Evolutionary conservation across 805 yeast genomes (phyloP).

Genomic region (Nakazawaea pomicola): DNA sequence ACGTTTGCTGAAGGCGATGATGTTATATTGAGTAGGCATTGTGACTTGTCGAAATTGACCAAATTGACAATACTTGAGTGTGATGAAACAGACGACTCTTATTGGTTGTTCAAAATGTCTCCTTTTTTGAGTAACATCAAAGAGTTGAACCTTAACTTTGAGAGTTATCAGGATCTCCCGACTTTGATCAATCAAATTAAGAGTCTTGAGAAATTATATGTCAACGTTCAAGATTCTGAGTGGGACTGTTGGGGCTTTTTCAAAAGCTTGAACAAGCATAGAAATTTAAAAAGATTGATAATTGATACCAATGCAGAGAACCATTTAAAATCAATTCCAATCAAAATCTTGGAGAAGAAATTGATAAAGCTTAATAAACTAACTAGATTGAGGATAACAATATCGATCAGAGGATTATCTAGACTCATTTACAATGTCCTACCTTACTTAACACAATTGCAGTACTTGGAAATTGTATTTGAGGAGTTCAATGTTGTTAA

Average conservation of each 20-base stretch:
- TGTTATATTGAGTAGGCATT: constrained; percentile 7
- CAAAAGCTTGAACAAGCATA: constrained; percentile 12
- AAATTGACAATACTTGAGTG: constrained; percentile 17
- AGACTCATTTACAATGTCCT: constrained; percentile 9
- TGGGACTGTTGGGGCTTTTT: constrained; percentile 7
- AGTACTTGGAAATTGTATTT: constrained; percentile 18
- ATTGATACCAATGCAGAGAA: constrained; percentile 16
- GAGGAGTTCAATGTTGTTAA: constrained; percentile 16
- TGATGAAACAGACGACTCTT: constrained; percentile 13
- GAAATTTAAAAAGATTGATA: constrained; percentile 15
- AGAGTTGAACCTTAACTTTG: constrained; percentile 17
- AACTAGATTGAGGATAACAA: constrained; percentile 17
- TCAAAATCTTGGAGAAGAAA: constrained; percentile 10
- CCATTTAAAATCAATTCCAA: constrained; percentile 10
- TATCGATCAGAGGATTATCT: constrained; percentile 13
- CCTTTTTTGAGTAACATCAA: constrained; percentile 14
- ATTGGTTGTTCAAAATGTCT: constrained; percentile 11
- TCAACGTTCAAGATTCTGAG: constrained; percentile 13
- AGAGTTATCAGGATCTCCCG: constrained; percentile 18
- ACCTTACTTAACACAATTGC: constrained; percentile 9
- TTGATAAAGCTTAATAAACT: constrained; percentile 14
- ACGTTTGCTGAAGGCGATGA: constrained; percentile 15
- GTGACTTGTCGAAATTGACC: constrained; percentile 16
- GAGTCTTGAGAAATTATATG: constrained; percentile 15
- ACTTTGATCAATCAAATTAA: constrained; percentile 14